These are phyloP conservation scores for Blastocladiella britannica DNA, from an alignment of 192 early-diverging fungal species.

Conservation along the genomic window DNA sequence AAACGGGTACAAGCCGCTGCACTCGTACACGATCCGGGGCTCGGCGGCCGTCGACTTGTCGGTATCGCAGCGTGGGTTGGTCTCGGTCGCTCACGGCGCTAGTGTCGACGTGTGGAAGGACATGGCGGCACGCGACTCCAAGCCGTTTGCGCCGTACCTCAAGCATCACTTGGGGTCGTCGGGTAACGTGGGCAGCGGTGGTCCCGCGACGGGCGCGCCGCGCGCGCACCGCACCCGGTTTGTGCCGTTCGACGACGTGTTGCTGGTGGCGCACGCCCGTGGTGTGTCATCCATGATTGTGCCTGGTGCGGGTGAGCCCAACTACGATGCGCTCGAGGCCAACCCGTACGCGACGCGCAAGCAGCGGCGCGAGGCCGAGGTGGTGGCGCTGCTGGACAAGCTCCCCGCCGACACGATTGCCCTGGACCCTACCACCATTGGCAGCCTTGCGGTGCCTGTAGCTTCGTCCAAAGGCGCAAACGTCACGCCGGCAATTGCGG, in stretches of 20 bases:
- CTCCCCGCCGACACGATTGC: slow-evolving; percentile 16
- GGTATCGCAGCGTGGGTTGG: slow-evolving; percentile 63
- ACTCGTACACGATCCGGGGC: slow-evolving; percentile 55
- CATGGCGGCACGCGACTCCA: slow-evolving; percentile 36
- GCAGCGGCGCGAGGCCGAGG: slow-evolving; percentile 75
- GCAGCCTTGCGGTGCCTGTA: slow-evolving; percentile 25
- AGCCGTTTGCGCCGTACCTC: slow-evolving; percentile 74
- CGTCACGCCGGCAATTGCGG: slow-evolving; percentile 17
- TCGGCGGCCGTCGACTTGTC: slow-evolving; percentile 51
- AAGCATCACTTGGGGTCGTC: slow-evolving; percentile 45
- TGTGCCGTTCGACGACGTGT: slow-evolving; percentile 91
- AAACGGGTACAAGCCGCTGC: slow-evolving; percentile 43
- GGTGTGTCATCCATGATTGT: slow-evolving; percentile 66
- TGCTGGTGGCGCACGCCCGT: slow-evolving; percentile 56
- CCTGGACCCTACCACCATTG: slow-evolving; percentile 15
- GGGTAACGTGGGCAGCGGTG: too few species aligned
- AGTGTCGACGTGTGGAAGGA: slow-evolving; percentile 79
- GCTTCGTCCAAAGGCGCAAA: too few species aligned
- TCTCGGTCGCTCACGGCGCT: slow-evolving; percentile 63
- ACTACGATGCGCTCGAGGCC: slow-evolving; percentile 78
- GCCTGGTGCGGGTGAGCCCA: slow-evolving; percentile 89
- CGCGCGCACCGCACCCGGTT: slow-evolving; percentile 39
- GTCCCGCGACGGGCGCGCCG: slow-evolving; percentile 18
- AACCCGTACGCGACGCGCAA: slow-evolving; percentile 81
- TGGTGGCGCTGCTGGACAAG: slow-evolving; percentile 72